A percentile compares a stretch with the other conserved stretches of the same genome.
Evolutionary conservation across 176 grass and related monocot genomes (phyloP).

Genomic region (Aegilops tauschii): DNA sequence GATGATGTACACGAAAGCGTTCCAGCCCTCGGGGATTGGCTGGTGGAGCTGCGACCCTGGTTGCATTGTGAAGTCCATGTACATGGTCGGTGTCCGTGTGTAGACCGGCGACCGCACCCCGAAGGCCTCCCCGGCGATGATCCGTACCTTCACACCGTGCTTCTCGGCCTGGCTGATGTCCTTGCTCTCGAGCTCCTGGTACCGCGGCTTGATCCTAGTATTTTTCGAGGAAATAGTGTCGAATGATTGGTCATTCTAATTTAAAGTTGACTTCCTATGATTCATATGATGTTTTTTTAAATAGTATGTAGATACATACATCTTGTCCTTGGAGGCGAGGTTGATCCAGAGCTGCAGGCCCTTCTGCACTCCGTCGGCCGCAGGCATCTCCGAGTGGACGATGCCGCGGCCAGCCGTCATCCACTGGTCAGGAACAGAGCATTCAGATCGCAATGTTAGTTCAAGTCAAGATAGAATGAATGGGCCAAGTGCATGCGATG

Average conservation of each 20-base stretch:
- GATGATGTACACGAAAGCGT: slow-evolving; percentile 77
- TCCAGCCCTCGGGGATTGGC: slow-evolving; percentile 58
- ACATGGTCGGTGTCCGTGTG: slow-evolving; percentile 36
- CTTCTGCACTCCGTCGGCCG: no score
- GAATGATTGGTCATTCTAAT: not conserved
- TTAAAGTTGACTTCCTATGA: no score
- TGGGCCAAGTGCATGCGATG: not conserved
- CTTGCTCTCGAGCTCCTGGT: slow-evolving; percentile 78
- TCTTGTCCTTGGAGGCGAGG: slow-evolving; percentile 90
- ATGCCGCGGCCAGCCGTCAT: slow-evolving; percentile 96
- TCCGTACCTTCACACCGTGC: slow-evolving; percentile 19
- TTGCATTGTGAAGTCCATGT: slow-evolving; percentile 40
- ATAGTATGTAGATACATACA: slow-evolving; percentile 31
- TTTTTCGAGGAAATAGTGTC: not conserved
- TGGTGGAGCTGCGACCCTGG: slow-evolving; percentile 56
- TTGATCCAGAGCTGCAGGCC: slow-evolving; percentile 98
- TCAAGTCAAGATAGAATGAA: not conserved
- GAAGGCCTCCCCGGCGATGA: slow-evolving; percentile 60
- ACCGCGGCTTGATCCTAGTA: slow-evolving; percentile 71
- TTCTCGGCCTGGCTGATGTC: slow-evolving; percentile 58
- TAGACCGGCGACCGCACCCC: slow-evolving; percentile 48
- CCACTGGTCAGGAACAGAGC: slow-evolving; percentile 47
- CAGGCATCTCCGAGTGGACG: slow-evolving; percentile 96
- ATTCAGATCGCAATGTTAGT: not conserved
- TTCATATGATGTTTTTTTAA: no score